phyloP scores from a whole-genome alignment of 225 moss, liverwort and hornwort genomes.

The Thuidium tamariscinum region DNA sequence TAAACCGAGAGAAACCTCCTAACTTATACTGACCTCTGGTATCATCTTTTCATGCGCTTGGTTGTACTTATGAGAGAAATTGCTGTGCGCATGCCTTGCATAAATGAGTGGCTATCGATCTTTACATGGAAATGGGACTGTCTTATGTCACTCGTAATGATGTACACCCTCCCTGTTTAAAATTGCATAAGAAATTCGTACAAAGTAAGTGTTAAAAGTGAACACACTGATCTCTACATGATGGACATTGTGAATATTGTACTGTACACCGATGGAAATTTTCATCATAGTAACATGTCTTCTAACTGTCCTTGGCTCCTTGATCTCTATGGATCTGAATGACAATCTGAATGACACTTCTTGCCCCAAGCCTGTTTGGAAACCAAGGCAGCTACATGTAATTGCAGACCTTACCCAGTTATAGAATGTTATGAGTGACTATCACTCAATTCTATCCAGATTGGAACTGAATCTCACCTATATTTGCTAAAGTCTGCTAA shows the following conservation, averaged over 20 bases:
- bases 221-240: too few species aligned
- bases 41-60: neutral
- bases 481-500: neutral
- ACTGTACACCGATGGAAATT: too few species aligned
- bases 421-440: neutral
- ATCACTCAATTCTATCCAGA: neutral
- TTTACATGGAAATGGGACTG: too few species aligned
- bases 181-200: too few species aligned
- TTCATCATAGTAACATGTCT: too few species aligned
- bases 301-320: neutral
- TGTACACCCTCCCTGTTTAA: too few species aligned
- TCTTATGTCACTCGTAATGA: too few species aligned
- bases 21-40: neutral
- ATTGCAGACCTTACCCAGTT: neutral
- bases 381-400: neutral
- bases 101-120: too few species aligned
- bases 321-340: neutral
- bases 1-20: neutral
- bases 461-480: neutral
- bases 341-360: neutral
- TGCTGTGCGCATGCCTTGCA: neutral
- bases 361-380: neutral
- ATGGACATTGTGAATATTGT: too few species aligned
- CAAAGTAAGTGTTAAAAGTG: too few species aligned
- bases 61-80: neutral